Evolutionary conservation across 768 basidiomycete genomes (phyloP).

Genomic region (Naganishia friedmannii): DNA sequence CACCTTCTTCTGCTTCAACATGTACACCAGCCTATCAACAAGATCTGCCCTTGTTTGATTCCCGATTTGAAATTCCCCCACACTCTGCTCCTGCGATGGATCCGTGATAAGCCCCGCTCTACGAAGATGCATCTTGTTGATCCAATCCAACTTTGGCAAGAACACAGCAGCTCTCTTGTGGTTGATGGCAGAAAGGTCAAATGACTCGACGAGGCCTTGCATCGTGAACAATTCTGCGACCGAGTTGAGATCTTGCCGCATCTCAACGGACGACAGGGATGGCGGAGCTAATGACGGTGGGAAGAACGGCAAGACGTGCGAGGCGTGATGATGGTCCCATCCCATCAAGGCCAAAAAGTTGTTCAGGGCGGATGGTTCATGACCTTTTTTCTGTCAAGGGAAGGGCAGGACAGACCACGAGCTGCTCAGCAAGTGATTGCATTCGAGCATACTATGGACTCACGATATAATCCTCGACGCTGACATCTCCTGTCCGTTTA

Average conservation of each 20-base stretch:
- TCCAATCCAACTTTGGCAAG: constrained; percentile 70
- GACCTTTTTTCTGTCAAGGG: constrained; percentile 70
- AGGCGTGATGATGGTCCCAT: constrained; percentile 65
- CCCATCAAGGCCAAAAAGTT: constrained; percentile 96
- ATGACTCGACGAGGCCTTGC: constrained; percentile 70
- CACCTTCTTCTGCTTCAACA: constrained; percentile 39
- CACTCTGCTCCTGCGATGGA: constrained; percentile 31
- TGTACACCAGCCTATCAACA: constrained; percentile 56
- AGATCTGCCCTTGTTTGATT: constrained; percentile 54
- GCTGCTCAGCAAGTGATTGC: neutral
- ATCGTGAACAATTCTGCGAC: constrained; percentile 50
- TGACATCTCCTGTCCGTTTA: constrained; percentile 85
- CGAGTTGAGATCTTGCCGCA: constrained; percentile 22
- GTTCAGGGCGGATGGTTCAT: constrained; percentile 81
- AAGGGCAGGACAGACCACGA: neutral
- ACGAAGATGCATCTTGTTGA: constrained; percentile 83
- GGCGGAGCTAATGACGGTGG: constrained; percentile 4
- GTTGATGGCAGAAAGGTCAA: constrained; percentile 72
- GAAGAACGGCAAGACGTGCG: constrained; percentile 35
- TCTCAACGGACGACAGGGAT: constrained; percentile 3
- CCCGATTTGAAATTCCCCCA: constrained; percentile 11
- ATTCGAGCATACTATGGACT: constrained; percentile 30
- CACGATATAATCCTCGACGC: constrained; percentile 82
- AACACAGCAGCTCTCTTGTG: constrained; percentile 82
- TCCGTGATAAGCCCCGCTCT: constrained; percentile 55